Evolutionary conservation across 805 yeast genomes (phyloP), one percentile per base, ranked within the genome.

Genomic region (Candida oleophila): DNA sequence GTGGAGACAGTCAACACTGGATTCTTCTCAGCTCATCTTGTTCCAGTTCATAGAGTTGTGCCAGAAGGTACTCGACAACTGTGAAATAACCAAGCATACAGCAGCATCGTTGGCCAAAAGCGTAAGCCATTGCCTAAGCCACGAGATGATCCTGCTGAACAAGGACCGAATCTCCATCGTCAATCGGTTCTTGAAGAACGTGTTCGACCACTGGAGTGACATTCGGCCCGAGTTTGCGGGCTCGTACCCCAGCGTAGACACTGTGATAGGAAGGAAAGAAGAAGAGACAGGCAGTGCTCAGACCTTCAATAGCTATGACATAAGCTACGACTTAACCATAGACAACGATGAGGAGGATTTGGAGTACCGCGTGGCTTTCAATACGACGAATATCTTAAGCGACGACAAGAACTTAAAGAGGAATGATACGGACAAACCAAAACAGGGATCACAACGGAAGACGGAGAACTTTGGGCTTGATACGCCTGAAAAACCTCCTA

Each of bases 91-190:
- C 19, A 73, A 66, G 50, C 84, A 78, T 52, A 64, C 66, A 11
- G 49, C 73, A 12, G 44, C 56, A 8, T 56, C 76, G 4, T 51
- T 79, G 19, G 65, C 84, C 39, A 75, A 71, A 51, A 66, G 79
- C 21, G 56, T 84, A 38, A 70, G 79, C 7, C 80, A 83, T 16
- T 74, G 85, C 12, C 53, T 86, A 28, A 75, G 84, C 46, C 84
- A 84, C 38, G 78, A 78, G 52, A 44, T 62, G 21, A 49, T 63
- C 12, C 63, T 68, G 42, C 56, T 58, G n/a, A 76, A 72, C 48
- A 71, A 73, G 37, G 82, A 81, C 50, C 64, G 72, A 40, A 52
- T 75, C 5, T 68, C 77, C 5, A 71, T 84, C 15, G 81, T 84
- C 1, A 69, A 73, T 20, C 66, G 87, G 41, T 80, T 77, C 47